Base-by-base conservation (phyloP, 441 rosid species). In the Jatropha multifida region DNA sequence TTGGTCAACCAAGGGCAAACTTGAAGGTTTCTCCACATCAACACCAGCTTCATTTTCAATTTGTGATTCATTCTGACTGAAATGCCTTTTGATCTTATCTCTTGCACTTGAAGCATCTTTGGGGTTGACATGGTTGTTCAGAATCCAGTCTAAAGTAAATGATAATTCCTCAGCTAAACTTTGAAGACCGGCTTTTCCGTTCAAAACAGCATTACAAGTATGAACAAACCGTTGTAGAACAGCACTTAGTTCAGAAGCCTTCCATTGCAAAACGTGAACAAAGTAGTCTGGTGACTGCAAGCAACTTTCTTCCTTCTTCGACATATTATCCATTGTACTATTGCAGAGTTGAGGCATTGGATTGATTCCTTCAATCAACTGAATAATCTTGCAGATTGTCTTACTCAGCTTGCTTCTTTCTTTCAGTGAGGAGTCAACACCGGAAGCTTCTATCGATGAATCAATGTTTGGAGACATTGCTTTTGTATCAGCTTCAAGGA, bases 1-100 rank as follows among this genome's bases (percentile, higher is more conserved):
- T 63, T 64, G 49, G 26, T 56, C 81, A 71, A 68, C 63, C 20
- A 78, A 72, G 60, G 55, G 40, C 18, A 60, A 71, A 56, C 69
- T 26, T 52, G 62, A 69, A 54, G 84, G 64, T 62, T 72, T 74
- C 73, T 76, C 81, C 7, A 14, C 71, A 48, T 12, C 67, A 65
- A 71, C 76, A 68, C 46, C 78, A 69, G 65, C 73, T 72, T 82
- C 84, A 48, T 69, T 82, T 68, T 83, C 80, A 48, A 40, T 44
- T 38, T 32, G 78, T 10, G 76, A 70, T 49, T 85, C 74, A 52
- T 69, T 77, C 84, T 78, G 76, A 72, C 88, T 82, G 73, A 87
- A 83, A 69, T 85, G 89, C 79, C 77, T 85, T 78, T 86, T 89
- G 83, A 90, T 87, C 78, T 84, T 85, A 77, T 85, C 87, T 80